Base-by-base conservation (phyloP, 768 basidiomycete genomes). In the Kwoniella dendrophila region DNA sequence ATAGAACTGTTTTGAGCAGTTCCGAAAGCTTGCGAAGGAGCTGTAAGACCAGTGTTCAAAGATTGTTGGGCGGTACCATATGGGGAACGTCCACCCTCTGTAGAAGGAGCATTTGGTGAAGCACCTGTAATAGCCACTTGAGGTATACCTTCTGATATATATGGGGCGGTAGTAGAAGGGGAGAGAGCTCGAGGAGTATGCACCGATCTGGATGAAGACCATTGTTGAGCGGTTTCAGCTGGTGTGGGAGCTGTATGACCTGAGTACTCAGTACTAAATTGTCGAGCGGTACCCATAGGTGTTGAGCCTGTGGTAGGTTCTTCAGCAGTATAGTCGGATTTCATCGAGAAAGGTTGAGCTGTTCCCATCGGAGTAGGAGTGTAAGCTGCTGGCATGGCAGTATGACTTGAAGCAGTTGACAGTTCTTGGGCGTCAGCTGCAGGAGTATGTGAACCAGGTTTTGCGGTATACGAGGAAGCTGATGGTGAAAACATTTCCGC, bases 91-190 rank as follows among this genome's bases (percentile, higher is more conserved):
- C 22, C 36, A 11, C 26, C 27, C 12, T 30, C 56, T n/a, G 41
- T 29, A 18, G 27, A 27, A 22, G 10, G 59, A 12, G 12, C 50
- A 36, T 58, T 44, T 6, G 66, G 67, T 7, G 67, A 64, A 34
- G 59, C 56, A 33, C 45, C 56, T 5, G 59, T 64, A 45, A 68
- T 47, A 14, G 59, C 63, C 14, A 68, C 49, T 20, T 49, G 55
- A 43, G 67, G 62, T 14, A 68, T 48, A 24, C 47, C 51, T 36
- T 8, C 38, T 10, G 20, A 33, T 4, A 52, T 55, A 33, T 27
- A 27, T 6, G 43, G 29, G 6, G 34, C 32, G 12, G n/a, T 33
- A 22, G 16, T 26, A 7, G 38, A 38, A 24, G 53, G 38, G 2
- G 36, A 38, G 14, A 24, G 53, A 12, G 27, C 40, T 54, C 53